Percentiles rank a stretch among this genome's conserved stretches.
Evolutionary conservation across 1,139 yeast genomes (phyloP).

Genomic region (Candida glucosophila): DNA sequence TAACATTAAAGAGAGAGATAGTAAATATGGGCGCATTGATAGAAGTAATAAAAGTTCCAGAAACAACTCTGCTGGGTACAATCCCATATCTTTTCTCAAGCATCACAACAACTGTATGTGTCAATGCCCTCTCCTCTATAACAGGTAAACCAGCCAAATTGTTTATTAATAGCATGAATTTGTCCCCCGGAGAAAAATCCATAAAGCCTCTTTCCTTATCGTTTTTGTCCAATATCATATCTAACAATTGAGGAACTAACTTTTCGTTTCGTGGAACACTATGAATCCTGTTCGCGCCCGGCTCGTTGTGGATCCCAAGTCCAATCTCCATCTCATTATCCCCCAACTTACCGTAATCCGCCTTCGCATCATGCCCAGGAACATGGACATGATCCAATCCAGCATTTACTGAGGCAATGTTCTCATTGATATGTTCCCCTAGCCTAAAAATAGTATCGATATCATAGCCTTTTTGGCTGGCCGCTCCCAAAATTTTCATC

Average conservation of each 20-base stretch:
- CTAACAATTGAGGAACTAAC: slow-evolving; percentile 27
- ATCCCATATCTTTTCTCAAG: slow-evolving; percentile 27
- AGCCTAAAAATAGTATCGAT: slow-evolving; percentile 24
- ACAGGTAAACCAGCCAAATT: slow-evolving; percentile 46
- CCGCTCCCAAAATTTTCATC: slow-evolving; percentile 39
- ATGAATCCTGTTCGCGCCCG: slow-evolving; percentile 33
- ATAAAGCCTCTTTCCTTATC: slow-evolving; percentile 35
- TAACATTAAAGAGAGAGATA: slow-evolving; percentile 37
- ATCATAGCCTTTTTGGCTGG: slow-evolving; percentile 26
- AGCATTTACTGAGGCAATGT: slow-evolving; percentile 39
- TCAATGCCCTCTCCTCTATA: slow-evolving; percentile 28
- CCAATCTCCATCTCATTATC: slow-evolving; percentile 38
- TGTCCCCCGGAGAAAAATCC: slow-evolving; percentile 24
- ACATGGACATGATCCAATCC: slow-evolving; percentile 46
- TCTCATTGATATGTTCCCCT: slow-evolving; percentile 27
- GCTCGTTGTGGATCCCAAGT: slow-evolving; percentile 48
- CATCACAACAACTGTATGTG: slow-evolving; percentile 12
- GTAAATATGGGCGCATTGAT: slow-evolving; percentile 46
- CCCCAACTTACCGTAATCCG: slow-evolving; percentile 22
- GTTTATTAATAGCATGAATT: slow-evolving; percentile 36
- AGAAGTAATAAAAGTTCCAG: slow-evolving; percentile 43
- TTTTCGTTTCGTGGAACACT: slow-evolving; percentile 35
- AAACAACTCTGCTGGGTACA: slow-evolving; percentile 31
- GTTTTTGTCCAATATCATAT: slow-evolving; percentile 27
- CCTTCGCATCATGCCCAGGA: slow-evolving; percentile 32